Percentiles rank a stretch among this genome's conserved stretches.
phyloP scores from a whole-genome alignment of 768 basidiomycete genomes.

The Lactarius indigo region DNA sequence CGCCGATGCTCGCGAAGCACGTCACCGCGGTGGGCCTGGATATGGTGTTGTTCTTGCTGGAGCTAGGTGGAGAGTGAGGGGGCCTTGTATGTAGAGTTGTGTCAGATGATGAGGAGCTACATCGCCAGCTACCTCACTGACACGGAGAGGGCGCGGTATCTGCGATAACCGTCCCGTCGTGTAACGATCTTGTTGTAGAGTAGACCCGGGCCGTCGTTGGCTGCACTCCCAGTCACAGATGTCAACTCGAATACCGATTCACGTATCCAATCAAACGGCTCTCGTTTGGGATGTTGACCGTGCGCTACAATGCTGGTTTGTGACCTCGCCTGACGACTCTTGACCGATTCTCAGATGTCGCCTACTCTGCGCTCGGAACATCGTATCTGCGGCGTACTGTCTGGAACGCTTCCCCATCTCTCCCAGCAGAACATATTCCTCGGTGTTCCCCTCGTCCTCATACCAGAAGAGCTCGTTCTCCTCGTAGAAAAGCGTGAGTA shows the following conservation, averaged over 20 bases:
- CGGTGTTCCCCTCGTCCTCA: slow-evolving; percentile 82
- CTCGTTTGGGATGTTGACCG: slow-evolving; percentile 91
- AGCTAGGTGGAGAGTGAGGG: slow-evolving; percentile 6
- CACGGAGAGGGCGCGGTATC: slow-evolving; percentile 1
- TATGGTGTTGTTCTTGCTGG: slow-evolving; percentile 9
- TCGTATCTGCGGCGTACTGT: slow-evolving; percentile 78
- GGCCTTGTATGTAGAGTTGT: neutral
- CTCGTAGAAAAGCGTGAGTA: slow-evolving; percentile 75
- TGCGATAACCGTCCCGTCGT: neutral
- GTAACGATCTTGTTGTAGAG: neutral
- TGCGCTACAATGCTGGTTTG: slow-evolving; percentile 31
- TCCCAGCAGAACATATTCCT: slow-evolving; percentile 97
- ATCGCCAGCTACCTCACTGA: slow-evolving; percentile 21
- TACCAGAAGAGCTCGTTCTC: slow-evolving; percentile 90
- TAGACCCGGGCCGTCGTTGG: neutral
- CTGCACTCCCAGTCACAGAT: neutral
- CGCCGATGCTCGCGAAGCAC: neutral
- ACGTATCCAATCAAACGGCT: slow-evolving; percentile 68
- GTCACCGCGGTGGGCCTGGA: slow-evolving; percentile 6
- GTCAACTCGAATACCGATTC: slow-evolving; percentile 21
- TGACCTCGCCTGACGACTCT: neutral
- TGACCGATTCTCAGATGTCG: slow-evolving; percentile 58
- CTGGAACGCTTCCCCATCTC: slow-evolving; percentile 90
- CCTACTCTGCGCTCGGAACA: slow-evolving; percentile 75
- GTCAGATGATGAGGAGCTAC: slow-evolving; percentile 17